phyloP scores from a whole-genome alignment of 1,284 basidiomycete genomes.

The Cryptococcus depauperatus region DNA sequence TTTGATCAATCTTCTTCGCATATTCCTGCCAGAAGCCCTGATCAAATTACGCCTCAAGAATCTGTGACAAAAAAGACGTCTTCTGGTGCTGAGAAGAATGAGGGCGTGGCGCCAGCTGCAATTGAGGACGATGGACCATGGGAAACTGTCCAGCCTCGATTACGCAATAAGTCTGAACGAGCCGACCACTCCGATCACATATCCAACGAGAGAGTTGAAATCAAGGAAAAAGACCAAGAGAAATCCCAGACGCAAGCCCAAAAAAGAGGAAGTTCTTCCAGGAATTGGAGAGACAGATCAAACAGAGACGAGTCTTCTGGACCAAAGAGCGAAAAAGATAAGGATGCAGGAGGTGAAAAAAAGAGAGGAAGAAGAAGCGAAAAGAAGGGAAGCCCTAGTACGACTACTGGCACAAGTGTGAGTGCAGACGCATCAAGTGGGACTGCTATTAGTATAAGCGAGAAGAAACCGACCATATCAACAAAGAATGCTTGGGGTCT shows the following conservation, averaged over 20 bases:
- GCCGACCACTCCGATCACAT: not conserved
- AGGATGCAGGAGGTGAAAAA: not conserved
- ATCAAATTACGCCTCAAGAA: conserved; percentile 1
- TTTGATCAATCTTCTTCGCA: conserved; percentile 4
- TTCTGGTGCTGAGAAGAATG: conserved; percentile 1
- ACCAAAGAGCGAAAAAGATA: too few species aligned
- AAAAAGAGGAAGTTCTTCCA: conserved; percentile 28
- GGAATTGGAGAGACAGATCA: conserved; percentile 27
- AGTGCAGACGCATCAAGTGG: not conserved
- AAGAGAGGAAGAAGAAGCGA: not conserved
- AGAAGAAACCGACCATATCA: not conserved
- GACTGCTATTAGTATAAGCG: not conserved
- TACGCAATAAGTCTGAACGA: conserved; percentile 11
- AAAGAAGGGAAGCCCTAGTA: not conserved
- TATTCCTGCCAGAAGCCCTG: not conserved
- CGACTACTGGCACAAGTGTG: conserved; percentile 2
- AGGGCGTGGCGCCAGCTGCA: too few species aligned
- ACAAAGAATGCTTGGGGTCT: conserved; percentile 29
- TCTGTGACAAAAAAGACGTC: not conserved
- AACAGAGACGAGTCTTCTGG: conserved; percentile 10
- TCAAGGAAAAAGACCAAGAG: conserved; percentile 6
- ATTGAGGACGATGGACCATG: conserved; percentile 28
- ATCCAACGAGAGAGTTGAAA: not conserved
- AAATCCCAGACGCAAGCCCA: too few species aligned
- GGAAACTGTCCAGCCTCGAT: conserved; percentile 31